Percentiles rank a stretch among this genome's conserved stretches.
Evolutionary conservation across 2,329 filamentous ascomycete genomes (phyloP).

Genomic region (Aspergillus pseudoviridinutans): DNA sequence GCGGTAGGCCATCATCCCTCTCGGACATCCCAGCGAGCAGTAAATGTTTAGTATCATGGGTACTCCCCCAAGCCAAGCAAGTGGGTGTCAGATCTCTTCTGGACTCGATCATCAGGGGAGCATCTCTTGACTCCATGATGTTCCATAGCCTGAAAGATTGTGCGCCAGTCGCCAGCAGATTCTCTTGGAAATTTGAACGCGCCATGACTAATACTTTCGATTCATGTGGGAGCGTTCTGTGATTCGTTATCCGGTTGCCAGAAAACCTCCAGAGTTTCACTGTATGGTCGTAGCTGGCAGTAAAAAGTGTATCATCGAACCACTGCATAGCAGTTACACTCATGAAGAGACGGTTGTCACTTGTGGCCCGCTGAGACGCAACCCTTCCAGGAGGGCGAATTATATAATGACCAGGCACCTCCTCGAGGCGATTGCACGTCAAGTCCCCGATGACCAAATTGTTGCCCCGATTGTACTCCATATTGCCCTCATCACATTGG

Average conservation of each 20-base stretch:
- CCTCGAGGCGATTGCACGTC: slow-evolving; percentile 40
- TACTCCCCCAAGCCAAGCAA: slow-evolving; percentile 47
- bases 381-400: slow-evolving; percentile 36
- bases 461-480: slow-evolving; percentile 57
- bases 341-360: slow-evolving; percentile 52
- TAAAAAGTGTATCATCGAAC: slow-evolving; percentile 46
- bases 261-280: slow-evolving; percentile 55
- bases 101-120: slow-evolving; percentile 27
- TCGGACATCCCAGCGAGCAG: slow-evolving; percentile 55
- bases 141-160: slow-evolving; percentile 37
- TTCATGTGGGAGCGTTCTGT: slow-evolving; percentile 41
- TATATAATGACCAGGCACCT: slow-evolving; percentile 52
- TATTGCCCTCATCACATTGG: slow-evolving; percentile 51
- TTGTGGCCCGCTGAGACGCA: slow-evolving; percentile 42
- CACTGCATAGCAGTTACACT: slow-evolving; percentile 56
- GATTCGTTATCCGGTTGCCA: slow-evolving; percentile 25
- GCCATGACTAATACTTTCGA: slow-evolving; percentile 51
- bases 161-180: slow-evolving; percentile 48
- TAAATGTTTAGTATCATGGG: slow-evolving; percentile 34
- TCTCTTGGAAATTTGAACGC: slow-evolving; percentile 36
- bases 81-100: slow-evolving; percentile 39
- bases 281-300: slow-evolving; percentile 53
- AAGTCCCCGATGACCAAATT: slow-evolving; percentile 55
- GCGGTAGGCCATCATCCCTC: slow-evolving; percentile 33
- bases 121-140: slow-evolving; percentile 15